Conservation (phyloP, 306 rosid genomes). For the Sindora glabra region DNA sequence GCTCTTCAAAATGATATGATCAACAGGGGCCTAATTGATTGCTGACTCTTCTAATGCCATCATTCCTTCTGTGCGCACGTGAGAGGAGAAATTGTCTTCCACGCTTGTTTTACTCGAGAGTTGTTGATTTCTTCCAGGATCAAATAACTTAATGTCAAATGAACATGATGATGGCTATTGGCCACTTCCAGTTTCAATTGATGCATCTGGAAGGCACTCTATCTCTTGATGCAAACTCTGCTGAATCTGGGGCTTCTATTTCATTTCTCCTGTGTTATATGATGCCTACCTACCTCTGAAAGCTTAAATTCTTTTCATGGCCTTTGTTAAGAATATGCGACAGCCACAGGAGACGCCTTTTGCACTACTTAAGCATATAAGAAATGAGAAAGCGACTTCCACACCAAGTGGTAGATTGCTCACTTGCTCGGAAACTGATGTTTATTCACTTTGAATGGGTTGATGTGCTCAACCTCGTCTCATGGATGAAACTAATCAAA, state of each 20-base stretch:
- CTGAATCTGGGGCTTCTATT: constrained; percentile 7
- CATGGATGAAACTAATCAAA: no score
- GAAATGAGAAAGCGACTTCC: no score
- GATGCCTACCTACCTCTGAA: no score
- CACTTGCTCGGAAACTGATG: no score
- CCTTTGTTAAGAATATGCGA: no score
- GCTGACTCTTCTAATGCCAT: constrained; percentile 11
- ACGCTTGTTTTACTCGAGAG: constrained; percentile 5
- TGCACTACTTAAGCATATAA: no score
- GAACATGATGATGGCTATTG: constrained; percentile 12
- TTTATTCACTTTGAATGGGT: no score
- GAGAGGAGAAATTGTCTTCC: constrained; percentile 17
- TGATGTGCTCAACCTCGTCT: no score
- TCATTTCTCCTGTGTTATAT: constrained; percentile 7
- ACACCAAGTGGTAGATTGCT: no score
- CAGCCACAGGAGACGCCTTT: no score
- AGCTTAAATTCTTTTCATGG: no score
- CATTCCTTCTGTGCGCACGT: constrained; percentile 34
- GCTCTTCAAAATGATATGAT: constrained; percentile 58
- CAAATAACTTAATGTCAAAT: constrained; percentile 5
- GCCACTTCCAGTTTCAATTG: constrained; percentile 9
- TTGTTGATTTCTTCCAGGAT: constrained; percentile 10
- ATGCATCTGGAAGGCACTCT: constrained; percentile 18
- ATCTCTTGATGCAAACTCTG: constrained; percentile 19
- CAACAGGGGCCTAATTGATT: constrained; percentile 51